Evolutionary conservation across 2,329 filamentous ascomycete genomes (phyloP).

Genomic region (Neonectria ditissima): DNA sequence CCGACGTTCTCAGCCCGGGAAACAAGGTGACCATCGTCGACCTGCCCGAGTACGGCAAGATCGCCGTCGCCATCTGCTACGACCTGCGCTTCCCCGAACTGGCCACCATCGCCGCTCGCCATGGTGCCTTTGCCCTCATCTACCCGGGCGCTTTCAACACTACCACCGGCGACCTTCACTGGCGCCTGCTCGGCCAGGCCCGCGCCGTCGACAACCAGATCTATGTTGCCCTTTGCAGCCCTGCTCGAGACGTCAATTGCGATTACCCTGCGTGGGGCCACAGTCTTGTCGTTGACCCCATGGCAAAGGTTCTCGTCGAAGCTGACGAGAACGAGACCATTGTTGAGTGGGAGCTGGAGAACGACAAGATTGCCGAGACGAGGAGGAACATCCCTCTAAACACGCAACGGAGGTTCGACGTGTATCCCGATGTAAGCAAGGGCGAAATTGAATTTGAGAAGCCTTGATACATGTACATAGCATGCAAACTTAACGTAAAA

Average conservation of each 20-base stretch:
- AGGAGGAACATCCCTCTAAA: constrained; percentile 87
- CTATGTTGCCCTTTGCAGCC: constrained; percentile 93
- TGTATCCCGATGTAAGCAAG: constrained; percentile 89
- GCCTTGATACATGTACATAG: constrained; percentile 23
- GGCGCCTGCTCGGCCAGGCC: constrained; percentile 84
- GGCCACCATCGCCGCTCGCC: constrained; percentile 86
- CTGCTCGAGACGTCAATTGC: constrained; percentile 81
- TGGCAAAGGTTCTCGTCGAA: constrained; percentile 84
- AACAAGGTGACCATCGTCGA: constrained; percentile 88
- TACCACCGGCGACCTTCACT: constrained; percentile 92
- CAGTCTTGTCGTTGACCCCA: constrained; percentile 87
- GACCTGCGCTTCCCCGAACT: constrained; percentile 97
- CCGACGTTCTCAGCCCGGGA: constrained; percentile 87
- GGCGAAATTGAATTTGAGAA: constrained; percentile 59
- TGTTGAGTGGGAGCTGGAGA: constrained; percentile 77
- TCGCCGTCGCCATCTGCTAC: constrained; percentile 95
- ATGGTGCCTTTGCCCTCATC: constrained; percentile 86
- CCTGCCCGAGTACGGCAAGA: constrained; percentile 86
- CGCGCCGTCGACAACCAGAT: constrained; percentile 94
- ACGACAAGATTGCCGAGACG: constrained; percentile 76
- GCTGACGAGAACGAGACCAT: constrained; percentile 82
- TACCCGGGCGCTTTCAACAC: constrained; percentile 98
- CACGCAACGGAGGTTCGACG: constrained; percentile 89
- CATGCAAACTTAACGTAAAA: background rate
- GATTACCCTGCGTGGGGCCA: constrained; percentile 94